phyloP scores from a whole-genome alignment of 1,284 basidiomycete genomes.

The Leccinum pallidistipes region DNA sequence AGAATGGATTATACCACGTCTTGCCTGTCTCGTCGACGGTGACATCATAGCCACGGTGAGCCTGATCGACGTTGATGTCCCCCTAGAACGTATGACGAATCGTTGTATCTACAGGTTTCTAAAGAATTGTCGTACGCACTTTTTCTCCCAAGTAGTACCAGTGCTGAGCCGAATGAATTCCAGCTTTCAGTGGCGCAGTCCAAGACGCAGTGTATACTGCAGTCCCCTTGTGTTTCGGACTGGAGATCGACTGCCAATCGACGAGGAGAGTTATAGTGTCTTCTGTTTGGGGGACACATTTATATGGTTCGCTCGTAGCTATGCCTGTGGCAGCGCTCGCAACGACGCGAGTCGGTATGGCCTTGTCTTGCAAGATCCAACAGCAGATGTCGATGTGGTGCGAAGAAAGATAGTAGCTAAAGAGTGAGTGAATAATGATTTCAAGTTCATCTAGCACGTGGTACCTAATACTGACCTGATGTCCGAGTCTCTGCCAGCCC shows the following conservation, averaged over 20 bases:
- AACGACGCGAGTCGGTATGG: conserved; percentile 78
- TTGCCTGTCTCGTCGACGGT: conserved; percentile 84
- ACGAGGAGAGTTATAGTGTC: conserved; percentile 94
- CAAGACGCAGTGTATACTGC: conserved; percentile 91
- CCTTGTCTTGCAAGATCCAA: conserved; percentile 87
- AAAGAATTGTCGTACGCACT: conserved; percentile 40
- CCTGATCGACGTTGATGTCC: conserved; percentile 90
- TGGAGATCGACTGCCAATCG: conserved; percentile 83
- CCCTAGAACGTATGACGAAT: conserved; percentile 48
- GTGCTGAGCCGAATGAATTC: conserved; percentile 84
- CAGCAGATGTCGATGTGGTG: conserved; percentile 92
- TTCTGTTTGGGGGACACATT: conserved; percentile 83
- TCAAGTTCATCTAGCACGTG: not conserved
- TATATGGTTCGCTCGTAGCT: conserved; percentile 83
- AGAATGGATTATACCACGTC: conserved; percentile 87
- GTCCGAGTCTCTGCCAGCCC: conserved; percentile 93
- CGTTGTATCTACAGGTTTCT: not conserved
- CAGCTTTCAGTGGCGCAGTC: conserved; percentile 78
- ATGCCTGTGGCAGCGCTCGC: conserved; percentile 89
- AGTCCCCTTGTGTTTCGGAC: conserved; percentile 70
- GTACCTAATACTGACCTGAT: conserved; percentile 56
- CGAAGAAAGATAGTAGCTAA: conserved; percentile 89
- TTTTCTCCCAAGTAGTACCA: conserved; percentile 96
- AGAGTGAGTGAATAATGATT: conserved; percentile 8
- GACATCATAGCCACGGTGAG: conserved; percentile 89